These are phyloP conservation scores for Penicillium odoratum DNA, from an alignment of 495 filamentous ascomycete genomes.

Conservation along the genomic window DNA sequence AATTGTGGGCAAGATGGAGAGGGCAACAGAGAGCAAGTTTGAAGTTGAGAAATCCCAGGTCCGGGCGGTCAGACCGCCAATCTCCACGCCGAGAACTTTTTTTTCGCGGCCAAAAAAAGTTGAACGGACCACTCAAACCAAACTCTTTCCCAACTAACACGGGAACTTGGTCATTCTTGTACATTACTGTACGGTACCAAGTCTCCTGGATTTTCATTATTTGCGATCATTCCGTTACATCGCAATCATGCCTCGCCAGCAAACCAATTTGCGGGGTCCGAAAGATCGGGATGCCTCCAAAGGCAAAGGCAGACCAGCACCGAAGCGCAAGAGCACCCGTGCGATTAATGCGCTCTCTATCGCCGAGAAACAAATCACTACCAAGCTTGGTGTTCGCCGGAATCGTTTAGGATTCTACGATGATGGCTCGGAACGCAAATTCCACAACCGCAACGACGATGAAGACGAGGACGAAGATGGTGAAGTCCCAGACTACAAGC, in stretches of 20 bases:
- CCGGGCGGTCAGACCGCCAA: constrained; percentile 34
- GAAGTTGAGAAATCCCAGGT: constrained; percentile 16
- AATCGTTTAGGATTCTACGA: constrained; percentile 61
- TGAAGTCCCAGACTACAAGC: constrained; percentile 48
- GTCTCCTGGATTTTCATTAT: constrained; percentile 7
- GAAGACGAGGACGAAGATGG: constrained; percentile 51
- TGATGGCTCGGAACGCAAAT: constrained; percentile 47
- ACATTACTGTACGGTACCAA: constrained; percentile 9
- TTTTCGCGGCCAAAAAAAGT: constrained; percentile 38
- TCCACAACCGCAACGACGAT: constrained; percentile 31
- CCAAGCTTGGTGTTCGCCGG: constrained; percentile 50
- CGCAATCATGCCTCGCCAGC: constrained; percentile 65
- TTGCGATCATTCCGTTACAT: constrained; percentile 10
- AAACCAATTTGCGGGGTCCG: constrained; percentile 50
- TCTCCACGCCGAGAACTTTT: constrained; percentile 45
- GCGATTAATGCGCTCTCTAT: constrained; percentile 83
- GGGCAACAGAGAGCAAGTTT: neutral
- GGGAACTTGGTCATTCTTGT: constrained; percentile 5
- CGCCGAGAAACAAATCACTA: constrained; percentile 63
- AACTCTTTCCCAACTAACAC: neutral
- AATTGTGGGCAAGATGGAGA: neutral
- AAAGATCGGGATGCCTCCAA: constrained; percentile 50
- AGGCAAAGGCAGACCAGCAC: constrained; percentile 30
- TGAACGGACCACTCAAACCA: constrained; percentile 20
- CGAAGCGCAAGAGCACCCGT: constrained; percentile 55